A percentile compares a stretch with the other conserved stretches of the same genome.
Conservation (phyloP, 352 stramenopile genomes). For the Lagenidium giganteum region DNA sequence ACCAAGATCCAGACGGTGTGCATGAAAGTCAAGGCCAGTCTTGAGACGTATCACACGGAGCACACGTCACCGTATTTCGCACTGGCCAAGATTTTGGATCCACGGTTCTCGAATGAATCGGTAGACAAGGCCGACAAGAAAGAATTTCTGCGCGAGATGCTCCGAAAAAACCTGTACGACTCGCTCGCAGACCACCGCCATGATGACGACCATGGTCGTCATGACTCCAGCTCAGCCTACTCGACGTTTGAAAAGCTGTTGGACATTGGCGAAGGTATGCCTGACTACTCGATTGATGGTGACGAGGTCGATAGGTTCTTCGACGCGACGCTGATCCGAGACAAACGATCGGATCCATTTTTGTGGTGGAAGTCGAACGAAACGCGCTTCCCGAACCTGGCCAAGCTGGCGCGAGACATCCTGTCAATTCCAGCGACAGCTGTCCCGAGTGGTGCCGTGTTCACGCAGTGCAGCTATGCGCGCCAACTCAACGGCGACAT, state of each 20-base stretch:
- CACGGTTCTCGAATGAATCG: conserved; percentile 76
- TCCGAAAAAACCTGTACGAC: conserved; percentile 70
- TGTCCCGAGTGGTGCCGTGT: conserved; percentile 61
- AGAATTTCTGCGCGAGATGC: conserved; percentile 68
- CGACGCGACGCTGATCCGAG: conserved; percentile 68
- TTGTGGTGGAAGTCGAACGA: conserved; percentile 84
- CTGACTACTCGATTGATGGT: conserved; percentile 71
- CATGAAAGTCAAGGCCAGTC: conserved; percentile 63
- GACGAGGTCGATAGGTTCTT: conserved; percentile 83
- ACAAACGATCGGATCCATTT: conserved; percentile 77
- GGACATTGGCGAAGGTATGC: conserved; percentile 75
- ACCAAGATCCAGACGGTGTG: conserved; percentile 73
- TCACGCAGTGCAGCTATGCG: conserved; percentile 60
- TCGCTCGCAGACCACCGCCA: conserved; percentile 44
- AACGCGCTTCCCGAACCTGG: conserved; percentile 61
- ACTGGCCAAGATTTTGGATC: conserved; percentile 72
- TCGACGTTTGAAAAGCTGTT: conserved; percentile 78
- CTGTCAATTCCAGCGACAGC: conserved; percentile 69
- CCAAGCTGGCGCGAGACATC: conserved; percentile 71
- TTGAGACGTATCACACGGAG: conserved; percentile 67
- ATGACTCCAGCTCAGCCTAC: conserved; percentile 65
- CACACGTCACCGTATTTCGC: conserved; percentile 67
- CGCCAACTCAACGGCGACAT: conserved; percentile 49
- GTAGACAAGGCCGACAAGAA: conserved; percentile 73
- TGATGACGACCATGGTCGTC: conserved; percentile 43